These are phyloP conservation scores for Lumnitzera racemosa DNA, from an alignment of 345 rosid species.

Conservation along the genomic window DNA sequence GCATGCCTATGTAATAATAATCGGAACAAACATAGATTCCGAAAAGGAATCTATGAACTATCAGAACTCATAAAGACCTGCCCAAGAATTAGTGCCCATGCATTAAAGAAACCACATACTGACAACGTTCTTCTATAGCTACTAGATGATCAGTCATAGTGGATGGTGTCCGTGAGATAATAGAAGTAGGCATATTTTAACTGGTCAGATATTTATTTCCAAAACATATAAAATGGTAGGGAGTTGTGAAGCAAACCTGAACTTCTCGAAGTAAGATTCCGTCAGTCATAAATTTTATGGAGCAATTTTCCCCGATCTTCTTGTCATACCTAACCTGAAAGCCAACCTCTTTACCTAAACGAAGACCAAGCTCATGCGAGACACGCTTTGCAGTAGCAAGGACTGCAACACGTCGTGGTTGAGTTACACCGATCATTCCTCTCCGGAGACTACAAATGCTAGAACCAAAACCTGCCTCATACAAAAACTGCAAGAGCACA, in stretches of 20 bases:
- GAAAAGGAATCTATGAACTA: too few species aligned
- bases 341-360: slow-evolving; percentile 83
- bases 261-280: slow-evolving; percentile 91
- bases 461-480: slow-evolving; percentile 90
- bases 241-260: slow-evolving; percentile 40
- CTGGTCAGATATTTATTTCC: background rate
- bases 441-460: slow-evolving; percentile 32
- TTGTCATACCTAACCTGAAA: slow-evolving; percentile 96
- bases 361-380: slow-evolving; percentile 83
- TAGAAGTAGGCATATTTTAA: background rate
- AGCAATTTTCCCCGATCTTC: slow-evolving; percentile 58
- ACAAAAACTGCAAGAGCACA: slow-evolving; percentile 59
- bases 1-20: background rate
- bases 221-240: background rate
- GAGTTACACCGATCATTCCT: slow-evolving; percentile 87
- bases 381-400: slow-evolving; percentile 93
- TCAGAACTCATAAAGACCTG: too few species aligned
- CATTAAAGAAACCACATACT: too few species aligned
- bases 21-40: too few species aligned
- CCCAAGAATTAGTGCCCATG: too few species aligned
- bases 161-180: too few species aligned
- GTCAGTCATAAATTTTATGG: slow-evolving; percentile 95
- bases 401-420: slow-evolving; percentile 96
- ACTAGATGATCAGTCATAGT: too few species aligned
- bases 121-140: too few species aligned